These are phyloP conservation scores for Gelatoporia subvermispora DNA, from an alignment of 768 basidiomycete genomes.

Conservation along the genomic window DNA sequence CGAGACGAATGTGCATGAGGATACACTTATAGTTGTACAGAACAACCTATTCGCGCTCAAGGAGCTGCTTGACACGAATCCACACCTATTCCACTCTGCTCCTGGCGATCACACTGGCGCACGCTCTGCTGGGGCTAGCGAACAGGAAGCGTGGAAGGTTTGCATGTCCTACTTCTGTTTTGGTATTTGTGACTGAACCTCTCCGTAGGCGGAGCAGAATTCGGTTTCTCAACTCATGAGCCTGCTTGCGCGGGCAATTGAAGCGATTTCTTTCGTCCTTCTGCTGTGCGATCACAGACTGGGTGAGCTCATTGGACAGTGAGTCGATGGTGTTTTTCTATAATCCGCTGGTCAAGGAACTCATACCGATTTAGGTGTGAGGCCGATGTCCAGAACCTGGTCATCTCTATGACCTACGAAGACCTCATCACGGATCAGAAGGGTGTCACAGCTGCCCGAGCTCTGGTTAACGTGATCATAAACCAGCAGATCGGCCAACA, in stretches of 20 bases:
- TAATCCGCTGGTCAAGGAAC: constrained; percentile 1
- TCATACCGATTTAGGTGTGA: constrained; percentile 56
- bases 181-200: constrained; percentile 9
- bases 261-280: constrained; percentile 90
- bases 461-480: constrained; percentile 91
- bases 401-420: constrained; percentile 74
- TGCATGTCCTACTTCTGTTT: constrained; percentile 5
- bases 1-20: constrained; percentile 60
- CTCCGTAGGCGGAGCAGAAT: constrained; percentile 65
- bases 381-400: constrained; percentile 59
- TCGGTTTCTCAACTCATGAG: constrained; percentile 75
- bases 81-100: constrained; percentile 80
- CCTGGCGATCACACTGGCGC: constrained; percentile 61
- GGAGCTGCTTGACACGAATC: constrained; percentile 74
- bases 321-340: constrained; percentile 22
- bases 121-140: constrained; percentile 50
- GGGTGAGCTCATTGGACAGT: constrained; percentile 81
- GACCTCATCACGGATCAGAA: constrained; percentile 80
- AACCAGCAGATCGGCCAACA: constrained; percentile 98
- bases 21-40: constrained; percentile 62
- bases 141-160: constrained; percentile 90
- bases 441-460: constrained; percentile 84
- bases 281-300: constrained; percentile 89
- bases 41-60: constrained; percentile 75
- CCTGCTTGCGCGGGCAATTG: constrained; percentile 81